Conservation (phyloP, 352 stramenopile genomes). For the Globisporangium nunn region DNA sequence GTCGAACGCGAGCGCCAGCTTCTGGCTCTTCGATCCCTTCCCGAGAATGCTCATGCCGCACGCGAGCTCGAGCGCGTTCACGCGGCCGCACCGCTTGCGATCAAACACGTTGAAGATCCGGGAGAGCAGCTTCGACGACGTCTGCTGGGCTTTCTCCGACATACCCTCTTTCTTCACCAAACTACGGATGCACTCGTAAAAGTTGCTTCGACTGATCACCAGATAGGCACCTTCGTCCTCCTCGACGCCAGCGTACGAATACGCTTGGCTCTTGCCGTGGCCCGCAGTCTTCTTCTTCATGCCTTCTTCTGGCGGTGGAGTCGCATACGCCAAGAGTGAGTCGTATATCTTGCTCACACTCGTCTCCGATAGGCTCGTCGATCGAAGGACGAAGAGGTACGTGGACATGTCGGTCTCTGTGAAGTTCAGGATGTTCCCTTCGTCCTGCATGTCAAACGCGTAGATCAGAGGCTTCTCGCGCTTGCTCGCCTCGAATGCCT, state of each 20-base stretch:
- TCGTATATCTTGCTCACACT: conserved; percentile 80
- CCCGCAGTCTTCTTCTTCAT: conserved; percentile 48
- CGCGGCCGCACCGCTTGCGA: conserved; percentile 68
- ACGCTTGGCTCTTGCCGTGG: conserved; percentile 31
- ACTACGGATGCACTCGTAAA: conserved; percentile 84
- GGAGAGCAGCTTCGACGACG: conserved; percentile 76
- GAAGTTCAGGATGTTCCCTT: conserved; percentile 81
- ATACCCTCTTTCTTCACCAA: conserved; percentile 73
- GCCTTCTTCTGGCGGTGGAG: conserved; percentile 59
- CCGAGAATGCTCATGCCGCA: conserved; percentile 83
- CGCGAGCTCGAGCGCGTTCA: conserved; percentile 80
- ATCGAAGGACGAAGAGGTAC: conserved; percentile 79
- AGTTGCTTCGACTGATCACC: conserved; percentile 68
- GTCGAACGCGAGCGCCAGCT: conserved; percentile 80
- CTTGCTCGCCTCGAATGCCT: conserved; percentile 84
- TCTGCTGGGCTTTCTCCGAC: conserved; percentile 80
- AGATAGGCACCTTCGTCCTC: conserved; percentile 83
- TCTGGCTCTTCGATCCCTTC: conserved; percentile 82
- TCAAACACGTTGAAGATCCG: conserved; percentile 85
- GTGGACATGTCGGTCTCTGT: conserved; percentile 80
- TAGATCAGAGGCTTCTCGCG: conserved; percentile 80
- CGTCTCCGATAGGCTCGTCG: conserved; percentile 66
- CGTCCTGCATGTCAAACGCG: conserved; percentile 81
- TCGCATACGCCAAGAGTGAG: conserved; percentile 59
- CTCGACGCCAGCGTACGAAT: conserved; percentile 72